Conservation (phyloP, 139 green algal genomes). For the Raphidocelis subcapitata region DNA sequence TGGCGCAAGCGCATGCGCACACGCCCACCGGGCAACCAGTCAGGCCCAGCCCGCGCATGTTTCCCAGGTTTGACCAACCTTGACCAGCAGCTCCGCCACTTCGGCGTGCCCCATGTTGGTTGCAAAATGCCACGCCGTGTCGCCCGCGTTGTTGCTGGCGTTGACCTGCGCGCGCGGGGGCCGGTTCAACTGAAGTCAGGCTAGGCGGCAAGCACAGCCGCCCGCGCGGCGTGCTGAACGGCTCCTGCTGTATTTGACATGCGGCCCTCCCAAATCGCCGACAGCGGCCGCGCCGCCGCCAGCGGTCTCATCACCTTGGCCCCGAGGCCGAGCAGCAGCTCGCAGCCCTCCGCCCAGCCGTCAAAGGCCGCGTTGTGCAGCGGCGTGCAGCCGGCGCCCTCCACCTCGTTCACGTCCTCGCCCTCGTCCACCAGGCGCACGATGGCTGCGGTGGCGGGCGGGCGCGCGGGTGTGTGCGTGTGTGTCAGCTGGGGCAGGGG, state of each 20-base stretch:
- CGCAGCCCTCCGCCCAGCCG: constrained; percentile 82
- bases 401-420: constrained; percentile 90
- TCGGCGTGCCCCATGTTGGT: constrained; percentile 75
- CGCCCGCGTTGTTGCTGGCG: constrained; percentile 93
- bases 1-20: too few species aligned
- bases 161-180: constrained; percentile 47
- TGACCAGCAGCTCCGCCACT: constrained; percentile 73
- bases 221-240: too few species aligned
- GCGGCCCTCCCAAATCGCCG: too few species aligned
- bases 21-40: too few species aligned
- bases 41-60: not conserved
- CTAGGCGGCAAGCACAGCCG: too few species aligned
- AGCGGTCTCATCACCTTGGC: constrained; percentile 85
- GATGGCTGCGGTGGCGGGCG: constrained; percentile 52
- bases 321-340: constrained; percentile 82
- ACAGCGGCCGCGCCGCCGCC: too few species aligned
- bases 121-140: constrained; percentile 86
- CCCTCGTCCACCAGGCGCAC: constrained; percentile 56
- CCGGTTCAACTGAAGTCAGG: too few species aligned
- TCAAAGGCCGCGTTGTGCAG: constrained; percentile 74
- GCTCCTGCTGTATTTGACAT: too few species aligned
- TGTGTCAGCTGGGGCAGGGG: too few species aligned
- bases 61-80: constrained; percentile 38
- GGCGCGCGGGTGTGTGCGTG: too few species aligned
- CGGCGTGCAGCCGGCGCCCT: constrained; percentile 89